A percentile compares a stretch with the other conserved stretches of the same genome.
phyloP scores from a whole-genome alignment of 139 green algal species.

The Chlamydomonas asymmetrica region DNA sequence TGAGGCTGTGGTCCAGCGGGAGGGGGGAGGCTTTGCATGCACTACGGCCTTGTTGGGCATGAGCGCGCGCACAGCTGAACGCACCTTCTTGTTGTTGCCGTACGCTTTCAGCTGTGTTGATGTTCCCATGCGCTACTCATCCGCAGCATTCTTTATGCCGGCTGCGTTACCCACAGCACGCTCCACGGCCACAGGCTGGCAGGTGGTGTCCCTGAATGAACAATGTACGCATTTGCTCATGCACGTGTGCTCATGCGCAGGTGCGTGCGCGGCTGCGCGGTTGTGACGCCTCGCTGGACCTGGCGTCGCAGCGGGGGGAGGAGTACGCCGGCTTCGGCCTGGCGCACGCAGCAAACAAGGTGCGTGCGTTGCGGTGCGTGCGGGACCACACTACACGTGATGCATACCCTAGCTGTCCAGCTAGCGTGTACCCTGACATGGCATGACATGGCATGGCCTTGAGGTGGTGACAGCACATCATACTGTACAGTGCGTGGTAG shows the following conservation, averaged over 20 bases:
- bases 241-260: neutral
- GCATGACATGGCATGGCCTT: neutral
- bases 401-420: neutral
- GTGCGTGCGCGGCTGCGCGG: neutral
- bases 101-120: no score
- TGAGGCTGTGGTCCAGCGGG: no score
- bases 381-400: neutral
- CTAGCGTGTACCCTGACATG: neutral
- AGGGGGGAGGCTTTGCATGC: no score
- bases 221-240: no score
- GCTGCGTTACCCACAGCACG: neutral
- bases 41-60: no score
- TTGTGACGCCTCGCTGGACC: conserved; percentile 19
- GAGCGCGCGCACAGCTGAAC: no score
- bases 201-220: no score
- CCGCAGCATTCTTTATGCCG: conserved; percentile 2
- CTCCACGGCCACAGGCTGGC: conserved; percentile 3
- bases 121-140: conserved; percentile 10
- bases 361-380: neutral
- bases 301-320: conserved; percentile 6
- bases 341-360: conserved; percentile 10
- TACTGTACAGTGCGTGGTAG: neutral
- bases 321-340: conserved; percentile 7
- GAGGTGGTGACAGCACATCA: neutral
- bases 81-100: no score